Base-by-base conservation (phyloP, 768 basidiomycete genomes). In the Termitomyces sp. region DNA sequence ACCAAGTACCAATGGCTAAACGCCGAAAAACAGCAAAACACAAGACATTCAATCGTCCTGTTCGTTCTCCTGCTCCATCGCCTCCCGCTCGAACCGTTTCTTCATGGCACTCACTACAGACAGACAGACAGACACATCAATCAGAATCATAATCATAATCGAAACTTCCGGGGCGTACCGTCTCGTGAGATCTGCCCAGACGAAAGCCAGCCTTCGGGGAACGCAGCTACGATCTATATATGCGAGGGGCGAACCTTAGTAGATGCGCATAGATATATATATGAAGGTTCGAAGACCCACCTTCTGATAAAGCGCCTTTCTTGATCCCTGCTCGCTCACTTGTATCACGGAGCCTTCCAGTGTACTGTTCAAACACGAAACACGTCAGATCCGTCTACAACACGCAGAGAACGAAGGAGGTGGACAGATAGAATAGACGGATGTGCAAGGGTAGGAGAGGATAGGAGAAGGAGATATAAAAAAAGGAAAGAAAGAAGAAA, bases 121-220 rank as follows among this genome's bases (percentile, higher is more conserved):
- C n/a, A n/a, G n/a, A 11, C 0, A 50, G 13, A 2, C 6, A 15
- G 18, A 4, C 2, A 9, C 23, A 16, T 22, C 3, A 40, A 41
- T 48, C 36, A 35, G 18, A 2, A 18, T 18, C 44, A n/a, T n/a
- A 29, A 45, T 22, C 25, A 62, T 10, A 29, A 29, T 29, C 29
- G 29, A 40, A 44, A n/a, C n/a, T n/a, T n/a, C n/a, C n/a, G 53
- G 25, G 44, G 52, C 32, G 18, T 48, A 91, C 90, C 88, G 76
- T 94, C 91, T 63, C 91, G 79, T 32, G 89, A 91, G 56, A 94
- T 89, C 67, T 91, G 88, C 3, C 90, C 88, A 3, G 89, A 90
- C 27, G 85, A 84, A 73, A 93, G 83, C 91, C 91, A 94, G 12
- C 89, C 89, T 0, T 85, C 76, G 0, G 91, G 91, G 69, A 90